Evolutionary conservation across 192 early-diverging fungal species (phyloP).

Genomic region (Podila horticola): DNA sequence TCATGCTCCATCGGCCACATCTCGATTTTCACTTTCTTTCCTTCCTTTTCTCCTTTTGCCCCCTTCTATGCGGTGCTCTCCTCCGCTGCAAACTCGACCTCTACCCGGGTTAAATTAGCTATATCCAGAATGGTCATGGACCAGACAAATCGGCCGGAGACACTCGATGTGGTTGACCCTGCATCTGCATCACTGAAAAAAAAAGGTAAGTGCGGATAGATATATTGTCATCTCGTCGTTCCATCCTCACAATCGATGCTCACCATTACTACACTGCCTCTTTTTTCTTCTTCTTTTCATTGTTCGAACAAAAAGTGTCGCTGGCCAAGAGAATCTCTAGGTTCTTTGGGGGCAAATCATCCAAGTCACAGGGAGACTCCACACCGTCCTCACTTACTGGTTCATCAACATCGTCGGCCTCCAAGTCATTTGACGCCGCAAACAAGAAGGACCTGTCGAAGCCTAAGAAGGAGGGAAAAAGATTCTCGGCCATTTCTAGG

Average conservation of each 20-base stretch:
- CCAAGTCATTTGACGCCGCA: background rate
- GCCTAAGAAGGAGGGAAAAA: background rate
- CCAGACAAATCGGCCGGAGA: slow-evolving; percentile 5
- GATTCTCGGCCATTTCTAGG: background rate
- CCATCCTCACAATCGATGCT: too few relatives aligned
- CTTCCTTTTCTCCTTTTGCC: slow-evolving; percentile 5
- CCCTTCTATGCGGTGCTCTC: background rate
- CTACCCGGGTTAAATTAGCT: background rate
- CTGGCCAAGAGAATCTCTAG: slow-evolving; percentile 25
- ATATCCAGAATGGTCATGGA: slow-evolving; percentile 15
- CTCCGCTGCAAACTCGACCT: background rate
- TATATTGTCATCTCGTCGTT: background rate
- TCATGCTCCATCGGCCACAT: background rate
- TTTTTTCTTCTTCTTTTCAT: background rate
- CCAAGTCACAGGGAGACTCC: background rate
- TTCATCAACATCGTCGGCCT: background rate
- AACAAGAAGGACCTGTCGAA: too few relatives aligned
- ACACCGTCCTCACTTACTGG: slow-evolving; percentile 1
- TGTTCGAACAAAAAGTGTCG: slow-evolving; percentile 6
- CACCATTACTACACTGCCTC: too few relatives aligned
- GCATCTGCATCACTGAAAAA: slow-evolving; percentile 1
- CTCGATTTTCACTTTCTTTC: background rate
- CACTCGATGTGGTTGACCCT: background rate
- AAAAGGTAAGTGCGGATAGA: slow-evolving; percentile 13
- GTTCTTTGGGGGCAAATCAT: slow-evolving; percentile 15